A percentile compares a stretch with the other conserved stretches of the same genome.
Evolutionary conservation across 805 yeast species (phyloP).

Genomic region (Ogataea populi-albae): DNA sequence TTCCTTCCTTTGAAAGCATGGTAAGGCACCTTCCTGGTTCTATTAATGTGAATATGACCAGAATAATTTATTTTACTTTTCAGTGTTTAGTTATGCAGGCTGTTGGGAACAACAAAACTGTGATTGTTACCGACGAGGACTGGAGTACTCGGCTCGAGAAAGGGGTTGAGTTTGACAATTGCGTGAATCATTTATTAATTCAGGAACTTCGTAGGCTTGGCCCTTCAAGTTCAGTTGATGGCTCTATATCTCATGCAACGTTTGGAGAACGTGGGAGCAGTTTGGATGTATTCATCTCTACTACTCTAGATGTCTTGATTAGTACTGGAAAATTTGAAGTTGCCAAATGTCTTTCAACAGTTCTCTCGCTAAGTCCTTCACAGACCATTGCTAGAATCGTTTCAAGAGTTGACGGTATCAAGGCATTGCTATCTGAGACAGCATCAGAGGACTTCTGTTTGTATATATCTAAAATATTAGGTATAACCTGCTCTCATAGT

Average conservation of each 20-base stretch:
- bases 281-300: constrained; percentile 1
- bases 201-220: constrained; percentile 14
- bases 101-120: constrained; percentile 46
- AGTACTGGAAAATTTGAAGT: constrained; percentile 6
- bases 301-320: constrained; percentile 13
- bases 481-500: constrained; percentile 39
- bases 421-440: constrained; percentile 14
- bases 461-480: constrained; percentile 25
- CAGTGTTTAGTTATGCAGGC: constrained; percentile 68
- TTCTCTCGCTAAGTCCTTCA: constrained; percentile 26
- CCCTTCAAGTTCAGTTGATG: no score
- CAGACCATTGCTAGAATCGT: constrained; percentile 17
- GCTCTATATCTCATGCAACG: no score
- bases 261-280: neutral
- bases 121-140: constrained; percentile 64
- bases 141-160: constrained; percentile 71
- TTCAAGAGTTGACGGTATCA: constrained; percentile 13
- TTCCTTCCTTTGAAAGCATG: constrained; percentile 54
- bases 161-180: constrained; percentile 60
- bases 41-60: constrained; percentile 19
- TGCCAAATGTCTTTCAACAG: constrained; percentile 18
- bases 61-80: constrained; percentile 52
- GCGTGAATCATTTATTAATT: constrained; percentile 38
- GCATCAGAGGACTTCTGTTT: constrained; percentile 24
- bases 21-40: constrained; percentile 32